A percentile compares a stretch with the other conserved stretches of the same genome.
Evolutionary conservation across 164 flowering plant species (phyloP).

Genomic region (Tetrastigma voinierianum): DNA sequence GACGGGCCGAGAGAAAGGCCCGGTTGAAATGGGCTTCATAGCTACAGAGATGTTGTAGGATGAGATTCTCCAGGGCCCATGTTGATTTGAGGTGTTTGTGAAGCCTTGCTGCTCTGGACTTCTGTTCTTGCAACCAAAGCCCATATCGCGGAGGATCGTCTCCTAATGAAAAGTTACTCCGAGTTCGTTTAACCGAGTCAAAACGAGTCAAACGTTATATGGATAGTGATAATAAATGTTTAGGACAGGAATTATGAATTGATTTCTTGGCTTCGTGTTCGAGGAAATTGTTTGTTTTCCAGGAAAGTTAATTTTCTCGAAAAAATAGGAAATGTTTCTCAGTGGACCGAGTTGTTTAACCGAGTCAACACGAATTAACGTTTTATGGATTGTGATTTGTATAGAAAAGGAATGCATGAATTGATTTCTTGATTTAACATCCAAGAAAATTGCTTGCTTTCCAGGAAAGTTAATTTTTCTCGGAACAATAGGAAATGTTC

Average conservation of each 20-base stretch:
- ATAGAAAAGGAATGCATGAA: too few relatives aligned
- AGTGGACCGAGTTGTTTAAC: too few relatives aligned
- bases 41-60: constrained; percentile 52
- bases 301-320: background rate
- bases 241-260: too few relatives aligned
- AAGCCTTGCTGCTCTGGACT: constrained; percentile 42
- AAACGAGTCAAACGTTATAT: too few relatives aligned
- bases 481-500: too few relatives aligned
- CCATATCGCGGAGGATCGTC: constrained; percentile 32
- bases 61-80: constrained; percentile 52
- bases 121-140: constrained; percentile 59
- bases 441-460: too few relatives aligned
- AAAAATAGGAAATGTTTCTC: background rate
- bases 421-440: too few relatives aligned
- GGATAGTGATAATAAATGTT: too few relatives aligned
- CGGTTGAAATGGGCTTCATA: constrained; percentile 40
- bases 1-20: constrained; percentile 32
- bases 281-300: background rate
- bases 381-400: too few relatives aligned
- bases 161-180: constrained; percentile 21
- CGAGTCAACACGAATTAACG: too few relatives aligned
- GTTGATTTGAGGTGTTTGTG: constrained; percentile 53
- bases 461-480: background rate
- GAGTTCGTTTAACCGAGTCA: too few relatives aligned
- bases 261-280: too few relatives aligned